Evolutionary conservation across 1,284 basidiomycete species (phyloP).

Genomic region (Neonothopanus nambi): DNA sequence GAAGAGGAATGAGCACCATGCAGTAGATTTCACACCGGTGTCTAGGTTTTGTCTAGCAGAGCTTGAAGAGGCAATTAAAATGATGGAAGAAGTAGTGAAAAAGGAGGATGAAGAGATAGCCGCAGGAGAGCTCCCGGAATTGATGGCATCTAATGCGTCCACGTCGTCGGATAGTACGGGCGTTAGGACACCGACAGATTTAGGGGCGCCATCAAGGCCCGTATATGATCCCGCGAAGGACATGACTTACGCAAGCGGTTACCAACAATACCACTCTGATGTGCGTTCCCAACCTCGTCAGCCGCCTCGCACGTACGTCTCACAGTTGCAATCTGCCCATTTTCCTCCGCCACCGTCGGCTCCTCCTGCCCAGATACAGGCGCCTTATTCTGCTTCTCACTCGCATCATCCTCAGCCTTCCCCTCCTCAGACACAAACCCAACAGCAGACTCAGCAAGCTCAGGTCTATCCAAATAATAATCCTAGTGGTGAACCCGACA

Average conservation of each 20-base stretch:
- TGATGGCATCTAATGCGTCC: constrained; percentile 15
- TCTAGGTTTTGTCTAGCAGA: constrained; percentile 73
- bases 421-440: background rate
- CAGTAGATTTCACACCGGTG: constrained; percentile 75
- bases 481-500: constrained; percentile 9
- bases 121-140: constrained; percentile 17
- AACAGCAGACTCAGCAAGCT: background rate
- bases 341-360: background rate
- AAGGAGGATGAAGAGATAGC: constrained; percentile 27
- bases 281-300: background rate
- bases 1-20: constrained; percentile 64
- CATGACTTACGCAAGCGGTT: background rate
- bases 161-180: constrained; percentile 12
- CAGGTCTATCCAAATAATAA: background rate
- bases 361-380: background rate
- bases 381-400: background rate
- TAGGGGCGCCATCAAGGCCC: background rate
- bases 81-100: constrained; percentile 62
- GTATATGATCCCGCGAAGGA: background rate
- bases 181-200: constrained; percentile 11
- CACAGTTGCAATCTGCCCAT: constrained; percentile 3
- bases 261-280: background rate
- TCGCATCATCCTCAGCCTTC: background rate
- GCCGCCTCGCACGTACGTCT: background rate
- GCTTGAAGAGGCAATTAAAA: constrained; percentile 59